Evolutionary conservation across 495 filamentous ascomycete genomes (phyloP).

Genomic region (Aspergillus bridgeri): DNA sequence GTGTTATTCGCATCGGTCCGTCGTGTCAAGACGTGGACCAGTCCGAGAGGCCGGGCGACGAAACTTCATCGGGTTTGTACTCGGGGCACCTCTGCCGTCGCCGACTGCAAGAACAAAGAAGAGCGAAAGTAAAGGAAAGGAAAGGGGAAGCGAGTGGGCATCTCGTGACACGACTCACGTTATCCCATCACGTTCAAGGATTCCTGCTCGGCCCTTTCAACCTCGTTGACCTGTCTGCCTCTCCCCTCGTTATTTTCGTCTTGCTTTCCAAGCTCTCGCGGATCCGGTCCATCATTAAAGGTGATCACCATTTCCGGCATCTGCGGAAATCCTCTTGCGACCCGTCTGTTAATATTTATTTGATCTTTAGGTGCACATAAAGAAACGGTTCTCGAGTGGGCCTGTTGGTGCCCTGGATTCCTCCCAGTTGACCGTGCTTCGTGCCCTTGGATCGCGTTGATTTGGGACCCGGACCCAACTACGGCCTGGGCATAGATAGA

Average conservation of each 20-base stretch:
- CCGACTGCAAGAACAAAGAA: neutral
- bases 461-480: constrained; percentile 13
- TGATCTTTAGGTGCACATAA: neutral
- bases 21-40: neutral
- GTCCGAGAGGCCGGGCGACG: neutral
- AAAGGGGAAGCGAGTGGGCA: neutral
- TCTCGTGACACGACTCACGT: constrained; percentile 11
- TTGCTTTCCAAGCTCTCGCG: neutral
- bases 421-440: constrained; percentile 7
- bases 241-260: neutral
- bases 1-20: neutral
- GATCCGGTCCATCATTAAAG: neutral
- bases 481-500: constrained; percentile 19
- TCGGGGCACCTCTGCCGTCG: neutral
- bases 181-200: neutral
- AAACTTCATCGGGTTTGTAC: neutral
- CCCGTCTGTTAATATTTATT: neutral
- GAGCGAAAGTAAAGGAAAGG: neutral
- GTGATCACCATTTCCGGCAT: neutral
- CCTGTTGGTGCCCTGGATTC: constrained; percentile 9
- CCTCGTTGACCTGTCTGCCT: neutral
- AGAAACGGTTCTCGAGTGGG: constrained; percentile 13
- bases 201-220: neutral
- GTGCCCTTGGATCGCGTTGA: constrained; percentile 14
- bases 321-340: neutral